These are phyloP conservation scores for Rhododendron ferrugineum DNA, from an alignment of 148 eudicot genomes.

Conservation along the genomic window DNA sequence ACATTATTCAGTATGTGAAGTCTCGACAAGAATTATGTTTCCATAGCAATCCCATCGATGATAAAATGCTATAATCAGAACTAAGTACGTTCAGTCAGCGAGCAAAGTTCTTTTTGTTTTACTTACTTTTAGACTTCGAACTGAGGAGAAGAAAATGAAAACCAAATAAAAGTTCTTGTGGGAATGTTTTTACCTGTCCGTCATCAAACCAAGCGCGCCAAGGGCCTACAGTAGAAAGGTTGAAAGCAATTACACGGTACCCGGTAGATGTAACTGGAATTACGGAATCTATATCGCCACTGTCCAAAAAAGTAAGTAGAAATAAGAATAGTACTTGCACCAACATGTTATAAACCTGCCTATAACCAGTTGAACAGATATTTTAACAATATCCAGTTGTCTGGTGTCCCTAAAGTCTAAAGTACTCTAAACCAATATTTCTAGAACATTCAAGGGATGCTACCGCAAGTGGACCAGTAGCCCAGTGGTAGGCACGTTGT, in stretches of 20 bases:
- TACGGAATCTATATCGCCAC: conserved; percentile 89
- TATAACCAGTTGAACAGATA: neutral
- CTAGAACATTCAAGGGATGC: too few species aligned
- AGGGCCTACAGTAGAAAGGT: conserved; percentile 57
- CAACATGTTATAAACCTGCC: neutral
- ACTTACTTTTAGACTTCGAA: neutral
- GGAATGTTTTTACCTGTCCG: conserved; percentile 30
- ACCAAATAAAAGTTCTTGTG: neutral
- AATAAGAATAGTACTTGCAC: neutral
- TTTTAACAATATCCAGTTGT: too few species aligned
- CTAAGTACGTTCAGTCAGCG: neutral
- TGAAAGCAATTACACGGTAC: conserved; percentile 63
- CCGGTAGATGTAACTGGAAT: conserved; percentile 87
- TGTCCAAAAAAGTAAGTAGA: conserved; percentile 13
- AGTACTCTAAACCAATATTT: too few species aligned
- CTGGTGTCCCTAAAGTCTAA: too few species aligned
- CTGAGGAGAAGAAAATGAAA: neutral
- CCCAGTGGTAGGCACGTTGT: too few species aligned
- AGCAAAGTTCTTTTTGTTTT: neutral
- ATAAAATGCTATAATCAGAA: neutral
- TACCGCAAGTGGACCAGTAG: too few species aligned
- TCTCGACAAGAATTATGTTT: too few species aligned
- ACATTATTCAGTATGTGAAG: too few species aligned
- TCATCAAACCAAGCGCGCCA: conserved; percentile 11
- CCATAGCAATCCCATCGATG: too few species aligned